Evolutionary conservation across 345 rosid genomes (phyloP).

Genomic region (Tarenaya hassleriana): DNA sequence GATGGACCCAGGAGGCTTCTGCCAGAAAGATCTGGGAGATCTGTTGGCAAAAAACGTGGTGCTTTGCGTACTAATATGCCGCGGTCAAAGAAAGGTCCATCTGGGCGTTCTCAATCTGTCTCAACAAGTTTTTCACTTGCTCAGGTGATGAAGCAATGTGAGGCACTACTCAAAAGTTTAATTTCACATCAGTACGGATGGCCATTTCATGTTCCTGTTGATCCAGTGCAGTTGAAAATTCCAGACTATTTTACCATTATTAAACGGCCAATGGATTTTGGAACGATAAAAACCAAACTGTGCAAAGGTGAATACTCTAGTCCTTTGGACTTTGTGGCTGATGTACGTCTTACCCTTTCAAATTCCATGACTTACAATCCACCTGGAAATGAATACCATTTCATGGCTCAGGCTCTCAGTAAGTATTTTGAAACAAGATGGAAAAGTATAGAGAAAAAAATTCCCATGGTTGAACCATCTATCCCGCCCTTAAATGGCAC

Average conservation of each 20-base stretch:
- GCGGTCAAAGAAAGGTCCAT: conserved; percentile 36
- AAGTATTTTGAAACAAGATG: conserved; percentile 68
- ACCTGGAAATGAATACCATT: conserved; percentile 61
- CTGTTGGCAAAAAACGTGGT: conserved; percentile 45
- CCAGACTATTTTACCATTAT: conserved; percentile 80
- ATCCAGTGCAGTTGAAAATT: conserved; percentile 65
- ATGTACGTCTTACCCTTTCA: conserved; percentile 73
- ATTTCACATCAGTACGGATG: conserved; percentile 61
- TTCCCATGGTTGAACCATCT: conserved; percentile 31
- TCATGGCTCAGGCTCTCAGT: conserved; percentile 56
- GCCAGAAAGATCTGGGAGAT: conserved; percentile 27
- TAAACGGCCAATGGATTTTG: conserved; percentile 93
- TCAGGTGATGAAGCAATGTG: conserved; percentile 62
- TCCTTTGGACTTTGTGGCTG: conserved; percentile 63
- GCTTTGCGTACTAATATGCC: conserved; percentile 38
- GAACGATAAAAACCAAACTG: conserved; percentile 60
- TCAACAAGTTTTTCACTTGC: conserved; percentile 27
- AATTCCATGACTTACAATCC: conserved; percentile 87
- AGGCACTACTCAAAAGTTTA: conserved; percentile 45
- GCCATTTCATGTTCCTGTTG: conserved; percentile 70
- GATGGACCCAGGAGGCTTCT: conserved; percentile 57
- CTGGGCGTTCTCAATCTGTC: conserved; percentile 27
- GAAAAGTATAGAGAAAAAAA: conserved; percentile 77
- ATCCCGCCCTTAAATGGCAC: conserved; percentile 28
- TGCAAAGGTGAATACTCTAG: conserved; percentile 50